Evolutionary conservation across 1,139 yeast genomes (phyloP), one percentile per base, ranked within the genome.

Genomic region (Diutina siamensis): DNA sequence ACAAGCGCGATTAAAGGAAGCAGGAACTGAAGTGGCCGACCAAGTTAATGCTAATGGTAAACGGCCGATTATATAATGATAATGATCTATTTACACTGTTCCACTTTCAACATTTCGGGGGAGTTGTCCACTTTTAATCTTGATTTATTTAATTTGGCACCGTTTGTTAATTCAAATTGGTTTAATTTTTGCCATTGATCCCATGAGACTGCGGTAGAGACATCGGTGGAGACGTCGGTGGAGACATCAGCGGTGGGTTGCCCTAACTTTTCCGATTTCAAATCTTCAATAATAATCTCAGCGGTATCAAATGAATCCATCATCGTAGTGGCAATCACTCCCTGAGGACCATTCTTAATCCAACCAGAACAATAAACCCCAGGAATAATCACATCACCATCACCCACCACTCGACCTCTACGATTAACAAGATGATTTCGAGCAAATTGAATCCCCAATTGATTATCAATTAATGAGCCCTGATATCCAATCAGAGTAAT

Each of bases 241-340:
- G 53, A 54, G 7, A 20, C 48, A 22, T 17, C 50, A 44, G 40
- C 33, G 2, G 42, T 20, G 1, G 50, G 48, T 3, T 57, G 61
- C 1, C 65, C 64, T 48, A 60, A 63, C 1, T 71, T 64, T 13
- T 59, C 64, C 20, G 61, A 59, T 9, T 60, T 49, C 45, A 74
- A 61, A 53, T 84, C 94, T 41, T 71, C 67, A 18, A 80, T 57
- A 0, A 87, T 64, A n/a, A 69, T 66, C 42, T 79, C 83, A 0
- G 17, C 92, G 0, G 88, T 84, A 33, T 78, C 78, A 55, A 81
- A 83, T 0, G 95, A 75, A 50, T 86, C 94, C 71, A 83, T 73
- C 85, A 92, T 86, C 0, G 98, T 87, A 15, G 84, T 74, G 13
- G 95, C 95, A 51, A 92, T 92, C 4, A 88, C 95, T 1, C 99